Conservation (phyloP, 108 stramenopile species). For the Fragilaria radians region DNA sequence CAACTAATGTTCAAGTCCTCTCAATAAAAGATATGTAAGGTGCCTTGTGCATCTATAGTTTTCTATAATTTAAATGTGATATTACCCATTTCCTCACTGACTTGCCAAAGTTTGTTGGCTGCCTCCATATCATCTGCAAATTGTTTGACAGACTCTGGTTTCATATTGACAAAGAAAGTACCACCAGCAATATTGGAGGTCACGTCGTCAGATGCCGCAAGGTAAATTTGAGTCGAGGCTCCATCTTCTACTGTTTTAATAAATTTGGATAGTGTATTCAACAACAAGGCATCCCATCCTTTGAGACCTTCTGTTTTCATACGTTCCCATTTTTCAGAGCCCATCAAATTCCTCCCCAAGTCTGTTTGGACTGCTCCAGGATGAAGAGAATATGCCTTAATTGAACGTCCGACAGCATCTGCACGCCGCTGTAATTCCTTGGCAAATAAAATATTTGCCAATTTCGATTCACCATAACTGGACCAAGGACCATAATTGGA, state of each 20-base stretch:
- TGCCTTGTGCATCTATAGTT: background rate
- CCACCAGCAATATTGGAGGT: conserved; percentile 20
- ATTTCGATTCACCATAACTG: conserved; percentile 63
- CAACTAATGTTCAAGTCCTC: too few relatives aligned
- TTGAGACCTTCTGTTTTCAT: conserved; percentile 32
- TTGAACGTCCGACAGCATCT: conserved; percentile 26
- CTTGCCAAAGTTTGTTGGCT: conserved; percentile 54
- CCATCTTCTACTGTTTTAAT: conserved; percentile 46
- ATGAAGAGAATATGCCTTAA: conserved; percentile 52
- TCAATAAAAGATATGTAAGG: background rate
- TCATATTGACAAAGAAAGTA: conserved; percentile 43
- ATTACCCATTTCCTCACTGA: conserved; percentile 41
- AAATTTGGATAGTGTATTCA: conserved; percentile 23
- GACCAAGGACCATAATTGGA: conserved; percentile 54
- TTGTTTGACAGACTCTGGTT: conserved; percentile 20
- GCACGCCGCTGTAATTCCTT: conserved; percentile 63
- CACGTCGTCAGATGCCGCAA: conserved; percentile 30
- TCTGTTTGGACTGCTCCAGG: conserved; percentile 69
- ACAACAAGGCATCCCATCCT: conserved; percentile 23
- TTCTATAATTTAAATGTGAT: conserved; percentile 31
- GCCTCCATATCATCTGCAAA: conserved; percentile 38
- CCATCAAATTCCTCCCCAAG: conserved; percentile 49
- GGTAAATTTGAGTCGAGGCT: conserved; percentile 59
- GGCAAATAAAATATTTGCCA: conserved; percentile 78
- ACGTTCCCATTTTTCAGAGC: conserved; percentile 41